phyloP scores from a whole-genome alignment of 2,329 filamentous ascomycete genomes.

The Alternaria triticimaculans region DNA sequence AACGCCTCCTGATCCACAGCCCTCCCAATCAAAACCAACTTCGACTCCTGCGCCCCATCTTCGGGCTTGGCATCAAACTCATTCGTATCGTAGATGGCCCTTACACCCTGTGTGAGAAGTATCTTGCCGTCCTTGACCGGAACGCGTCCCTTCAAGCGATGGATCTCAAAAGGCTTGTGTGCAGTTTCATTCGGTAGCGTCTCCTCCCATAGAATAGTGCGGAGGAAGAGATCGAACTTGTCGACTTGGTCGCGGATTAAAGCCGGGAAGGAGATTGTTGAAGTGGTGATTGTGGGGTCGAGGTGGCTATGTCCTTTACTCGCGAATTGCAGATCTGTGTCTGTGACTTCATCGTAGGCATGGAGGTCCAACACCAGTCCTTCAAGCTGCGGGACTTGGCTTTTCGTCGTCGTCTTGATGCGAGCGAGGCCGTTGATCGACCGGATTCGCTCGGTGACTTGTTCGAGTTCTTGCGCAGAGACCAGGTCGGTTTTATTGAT shows the following conservation, averaged over 20 bases:
- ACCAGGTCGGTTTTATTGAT: constrained; percentile 95
- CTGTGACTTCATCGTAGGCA: constrained; percentile 84
- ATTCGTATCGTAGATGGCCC: constrained; percentile 91
- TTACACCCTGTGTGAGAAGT: constrained; percentile 87
- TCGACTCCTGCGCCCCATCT: constrained; percentile 18
- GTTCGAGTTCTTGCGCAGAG: constrained; percentile 69
- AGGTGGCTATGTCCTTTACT: constrained; percentile 87
- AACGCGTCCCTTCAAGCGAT: constrained; percentile 84
- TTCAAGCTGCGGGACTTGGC: constrained; percentile 80
- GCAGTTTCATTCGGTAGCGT: constrained; percentile 56
- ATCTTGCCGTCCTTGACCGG: constrained; percentile 67
- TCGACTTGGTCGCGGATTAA: constrained; percentile 65
- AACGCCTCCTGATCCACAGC: constrained; percentile 33
- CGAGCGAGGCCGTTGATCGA: constrained; percentile 91
- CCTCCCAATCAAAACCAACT: constrained; percentile 43
- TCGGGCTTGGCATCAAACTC: constrained; percentile 54
- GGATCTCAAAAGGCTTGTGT: constrained; percentile 72
- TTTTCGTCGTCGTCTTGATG: constrained; percentile 80
- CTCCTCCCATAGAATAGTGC: constrained; percentile 83
- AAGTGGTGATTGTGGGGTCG: constrained; percentile 86
- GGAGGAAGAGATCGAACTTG: constrained; percentile 79
- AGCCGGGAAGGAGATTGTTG: constrained; percentile 71
- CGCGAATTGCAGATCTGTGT: constrained; percentile 67
- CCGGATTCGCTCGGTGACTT: constrained; percentile 72
- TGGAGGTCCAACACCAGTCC: constrained; percentile 88